Evolutionary conservation across 2,329 filamentous ascomycete genomes (phyloP), one percentile per base, ranked within the genome.

Genomic region (Dactylellina parvicollis): DNA sequence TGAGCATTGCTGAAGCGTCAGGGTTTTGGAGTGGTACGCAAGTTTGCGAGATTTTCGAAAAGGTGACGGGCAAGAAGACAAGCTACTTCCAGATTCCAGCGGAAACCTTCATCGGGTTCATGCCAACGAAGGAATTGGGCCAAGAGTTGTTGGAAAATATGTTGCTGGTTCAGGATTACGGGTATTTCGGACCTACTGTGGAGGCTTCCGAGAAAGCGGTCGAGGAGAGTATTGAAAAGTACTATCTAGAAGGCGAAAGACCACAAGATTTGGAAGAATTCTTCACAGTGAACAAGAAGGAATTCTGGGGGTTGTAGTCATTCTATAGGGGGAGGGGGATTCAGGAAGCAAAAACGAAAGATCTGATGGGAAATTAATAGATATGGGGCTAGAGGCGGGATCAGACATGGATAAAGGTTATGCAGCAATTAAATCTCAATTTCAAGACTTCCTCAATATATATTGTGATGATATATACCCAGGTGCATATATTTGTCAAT

Each of bases 181-280:
- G 82, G 0, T 84, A 83, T 74, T 84, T 78, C 22, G 83, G 83
- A 42, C 82, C 83, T 24, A 81, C 80, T 32, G 81, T 77, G 34
- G 80, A 83, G 40, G 81, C 46, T 14, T 52, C 67, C 0, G 32
- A 46, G 30, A 54, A 72, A 9, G 52, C 10, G 3, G 44, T 65
- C 12, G 30, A 72, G n/a, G 59, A 72, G 32, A 59, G 59, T 24
- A 65, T 72, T 20, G 26, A 54, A 28, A 57, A 65, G 7, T 71
- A 36, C 34, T 62, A 42, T 34, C 26, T 34, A 1, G 36, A 54
- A 4, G 67, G 52, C 2, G 34, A 38, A 44, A 54, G 20, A 34
- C 67, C 67, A 18, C 67, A 72, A 30, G 32, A 36, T 18, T 38
- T 72, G 34, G 67, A 72, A 22, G 59, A 65, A 16, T 72, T 52